Conservation (phyloP, 768 basidiomycete species). For the Krasilnikovozyma curviuscula region DNA sequence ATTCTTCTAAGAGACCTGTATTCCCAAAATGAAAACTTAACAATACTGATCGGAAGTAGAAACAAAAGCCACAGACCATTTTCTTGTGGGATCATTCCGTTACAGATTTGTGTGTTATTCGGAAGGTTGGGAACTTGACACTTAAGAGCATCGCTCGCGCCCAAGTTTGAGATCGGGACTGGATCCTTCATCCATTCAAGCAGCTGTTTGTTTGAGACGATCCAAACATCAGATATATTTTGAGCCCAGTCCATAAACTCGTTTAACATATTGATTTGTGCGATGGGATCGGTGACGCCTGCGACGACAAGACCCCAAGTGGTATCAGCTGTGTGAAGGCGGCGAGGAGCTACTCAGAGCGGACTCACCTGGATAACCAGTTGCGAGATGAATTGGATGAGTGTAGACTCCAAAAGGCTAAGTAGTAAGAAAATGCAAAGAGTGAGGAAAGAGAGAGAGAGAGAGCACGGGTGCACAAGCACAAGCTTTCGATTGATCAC, state of each 20-base stretch:
- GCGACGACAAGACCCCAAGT: constrained; percentile 18
- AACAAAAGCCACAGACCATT: constrained; percentile 30
- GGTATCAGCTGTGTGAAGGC: neutral
- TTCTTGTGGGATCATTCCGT: constrained; percentile 54
- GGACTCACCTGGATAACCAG: constrained; percentile 24
- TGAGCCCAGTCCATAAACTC: constrained; percentile 67
- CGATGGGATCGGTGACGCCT: constrained; percentile 34
- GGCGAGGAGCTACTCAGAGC: neutral
- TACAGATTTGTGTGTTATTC: constrained; percentile 41
- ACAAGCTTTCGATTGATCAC: no score
- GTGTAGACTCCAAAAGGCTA: constrained; percentile 63
- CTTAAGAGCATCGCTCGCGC: constrained; percentile 36
- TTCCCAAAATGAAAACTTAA: neutral
- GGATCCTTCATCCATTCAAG: constrained; percentile 58
- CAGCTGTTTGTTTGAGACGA: constrained; percentile 50
- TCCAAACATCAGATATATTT: constrained; percentile 38
- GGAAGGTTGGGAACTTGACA: constrained; percentile 47
- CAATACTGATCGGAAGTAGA: neutral
- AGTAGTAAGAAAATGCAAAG: no score
- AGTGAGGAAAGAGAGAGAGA: no score
- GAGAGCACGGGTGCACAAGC: no score
- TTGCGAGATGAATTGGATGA: constrained; percentile 55
- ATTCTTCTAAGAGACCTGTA: constrained; percentile 30
- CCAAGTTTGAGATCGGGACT: constrained; percentile 41
- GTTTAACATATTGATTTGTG: constrained; percentile 57